Evolutionary conservation across 78 protist genomes (phyloP), one percentile per base, ranked within the genome.

Genomic region (Isochrysis galbana): DNA sequence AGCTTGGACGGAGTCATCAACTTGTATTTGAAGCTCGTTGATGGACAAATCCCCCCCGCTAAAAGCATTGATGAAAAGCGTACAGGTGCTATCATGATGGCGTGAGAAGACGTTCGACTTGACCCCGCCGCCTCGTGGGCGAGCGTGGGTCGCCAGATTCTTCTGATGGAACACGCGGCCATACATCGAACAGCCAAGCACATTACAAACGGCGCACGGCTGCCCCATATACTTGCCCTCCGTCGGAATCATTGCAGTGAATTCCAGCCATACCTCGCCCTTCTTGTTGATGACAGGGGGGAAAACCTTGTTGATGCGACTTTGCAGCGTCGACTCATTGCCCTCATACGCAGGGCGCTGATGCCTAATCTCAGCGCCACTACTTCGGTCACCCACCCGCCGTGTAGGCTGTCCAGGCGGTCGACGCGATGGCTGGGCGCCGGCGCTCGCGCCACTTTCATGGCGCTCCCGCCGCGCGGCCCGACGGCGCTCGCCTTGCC

Each of bases 391-490:
- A 14, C 61, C 61, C 29, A 7, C 61, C 29, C 61, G 61, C 61
- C 61, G 61, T 14, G 7, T 14, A 7, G 61, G 61, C 61, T 19
- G 61, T 14, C 29, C 7, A 7, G 61, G 29, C 29, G 74, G 74
- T 32, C 74, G 19, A 7, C 74, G n/a, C 74, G 29, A 10, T 10
- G 10, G 74, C 74, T 3, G 7, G 74, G 36, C n/a, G 36, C 23
- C 74, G 4, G 5, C 74, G n/a, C n/a, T n/a, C n/a, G n/a, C n/a
- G n/a, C n/a, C n/a, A n/a, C n/a, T n/a, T 21, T 10, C 47, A 0
- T 34, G n/a, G 29, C 84, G 84, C 84, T 77, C 47, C 34, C 84
- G 84, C 14, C 84, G 84, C 84, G 84, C 84, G 84, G 84, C 84
- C 48, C 84, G 84, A 41, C 84, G 84, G 34, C 46, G 44, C 84